phyloP scores from a whole-genome alignment of 2,329 filamentous ascomycete genomes.

The Dactylellina cionopaga region DNA sequence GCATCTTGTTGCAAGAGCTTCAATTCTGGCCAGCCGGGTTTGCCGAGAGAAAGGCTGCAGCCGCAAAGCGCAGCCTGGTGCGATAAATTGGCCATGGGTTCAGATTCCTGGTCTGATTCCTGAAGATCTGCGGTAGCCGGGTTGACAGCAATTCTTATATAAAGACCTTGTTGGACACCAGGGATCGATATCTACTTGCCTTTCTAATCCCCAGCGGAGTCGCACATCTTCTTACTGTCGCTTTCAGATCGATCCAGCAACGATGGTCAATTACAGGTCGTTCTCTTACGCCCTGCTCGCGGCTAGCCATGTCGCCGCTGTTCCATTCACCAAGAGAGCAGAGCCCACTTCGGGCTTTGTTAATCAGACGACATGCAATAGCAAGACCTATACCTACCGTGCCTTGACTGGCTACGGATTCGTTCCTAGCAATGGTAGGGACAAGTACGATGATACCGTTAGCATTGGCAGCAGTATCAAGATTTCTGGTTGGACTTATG shows the following conservation, averaged over 20 bases:
- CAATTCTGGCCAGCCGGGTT: background rate
- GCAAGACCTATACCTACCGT: conserved; percentile 72
- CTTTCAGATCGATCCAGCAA: background rate
- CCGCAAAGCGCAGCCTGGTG: conserved; percentile 21
- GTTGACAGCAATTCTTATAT: conserved; percentile 1
- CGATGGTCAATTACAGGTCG: conserved; percentile 41
- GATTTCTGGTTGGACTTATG: conserved; percentile 71
- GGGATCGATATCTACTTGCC: background rate
- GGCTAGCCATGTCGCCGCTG: conserved; percentile 31
- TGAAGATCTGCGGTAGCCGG: background rate
- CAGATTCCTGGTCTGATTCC: background rate
- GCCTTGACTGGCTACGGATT: conserved; percentile 74
- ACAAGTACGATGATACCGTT: conserved; percentile 76
- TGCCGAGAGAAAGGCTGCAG: background rate
- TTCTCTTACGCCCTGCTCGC: conserved; percentile 36
- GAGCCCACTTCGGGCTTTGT: conserved; percentile 57
- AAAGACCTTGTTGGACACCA: background rate
- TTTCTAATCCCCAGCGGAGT: background rate
- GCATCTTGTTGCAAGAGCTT: no score
- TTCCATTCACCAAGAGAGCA: conserved; percentile 27
- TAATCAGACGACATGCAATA: conserved; percentile 69
- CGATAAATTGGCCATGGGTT: no score
- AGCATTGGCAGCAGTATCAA: conserved; percentile 74
- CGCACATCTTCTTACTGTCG: background rate
- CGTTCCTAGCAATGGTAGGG: conserved; percentile 68